Conservation (phyloP, 2,329 filamentous ascomycete species). For the Microsporum ferrugineum region DNA sequence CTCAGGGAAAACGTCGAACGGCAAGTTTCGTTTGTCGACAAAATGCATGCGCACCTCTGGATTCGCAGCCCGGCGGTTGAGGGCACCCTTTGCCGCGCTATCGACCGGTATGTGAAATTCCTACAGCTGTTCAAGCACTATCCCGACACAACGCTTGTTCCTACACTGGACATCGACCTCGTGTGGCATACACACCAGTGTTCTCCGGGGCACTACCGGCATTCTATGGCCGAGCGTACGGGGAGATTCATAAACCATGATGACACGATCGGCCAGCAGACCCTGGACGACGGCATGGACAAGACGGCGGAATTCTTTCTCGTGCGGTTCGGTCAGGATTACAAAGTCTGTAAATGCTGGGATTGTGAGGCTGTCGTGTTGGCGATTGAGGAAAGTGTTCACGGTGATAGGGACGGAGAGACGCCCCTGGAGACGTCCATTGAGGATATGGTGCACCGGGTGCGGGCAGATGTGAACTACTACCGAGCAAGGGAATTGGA, state of each 20-base stretch:
- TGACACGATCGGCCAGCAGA: slow-evolving; percentile 25
- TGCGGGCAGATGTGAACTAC: too few species aligned
- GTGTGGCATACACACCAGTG: slow-evolving; percentile 38
- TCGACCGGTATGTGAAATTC: slow-evolving; percentile 32
- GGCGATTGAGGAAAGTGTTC: neutral
- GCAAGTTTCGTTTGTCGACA: slow-evolving; percentile 31
- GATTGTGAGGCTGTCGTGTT: slow-evolving; percentile 1
- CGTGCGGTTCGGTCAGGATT: slow-evolving; percentile 27
- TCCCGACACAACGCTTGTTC: slow-evolving; percentile 25
- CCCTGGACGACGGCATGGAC: slow-evolving; percentile 20
- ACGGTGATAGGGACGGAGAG: too few species aligned
- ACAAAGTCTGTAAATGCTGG: slow-evolving; percentile 21
- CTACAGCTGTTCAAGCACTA: slow-evolving; percentile 25
- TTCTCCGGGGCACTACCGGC: slow-evolving; percentile 21
- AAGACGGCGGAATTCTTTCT: slow-evolving; percentile 23
- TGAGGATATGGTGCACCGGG: too few species aligned
- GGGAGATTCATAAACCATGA: slow-evolving; percentile 30
- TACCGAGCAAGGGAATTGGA: too few species aligned
- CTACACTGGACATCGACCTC: slow-evolving; percentile 35
- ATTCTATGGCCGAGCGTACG: slow-evolving; percentile 9
- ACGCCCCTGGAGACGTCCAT: too few species aligned
- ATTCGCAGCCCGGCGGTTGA: slow-evolving; percentile 27
- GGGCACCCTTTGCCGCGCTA: slow-evolving; percentile 27
- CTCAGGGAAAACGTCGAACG: too few species aligned
- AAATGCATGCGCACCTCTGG: slow-evolving; percentile 34